phyloP scores from a whole-genome alignment of 176 grass and related monocot species.

The Otatea glauca region DNA sequence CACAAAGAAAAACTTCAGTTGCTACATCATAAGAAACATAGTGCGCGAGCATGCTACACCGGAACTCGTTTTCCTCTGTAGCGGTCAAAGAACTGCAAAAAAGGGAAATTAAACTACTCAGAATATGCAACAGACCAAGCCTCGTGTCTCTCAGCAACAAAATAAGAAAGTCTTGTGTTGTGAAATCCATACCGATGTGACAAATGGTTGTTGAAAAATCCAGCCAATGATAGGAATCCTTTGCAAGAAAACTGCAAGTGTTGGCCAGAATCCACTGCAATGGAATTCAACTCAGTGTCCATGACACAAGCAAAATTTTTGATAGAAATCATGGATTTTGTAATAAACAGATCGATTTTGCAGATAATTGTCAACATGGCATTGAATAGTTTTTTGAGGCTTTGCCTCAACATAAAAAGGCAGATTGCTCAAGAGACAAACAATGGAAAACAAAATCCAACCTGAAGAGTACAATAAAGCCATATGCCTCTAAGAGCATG shows the following conservation, averaged over 20 bases:
- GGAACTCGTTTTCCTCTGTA: slow-evolving; percentile 91
- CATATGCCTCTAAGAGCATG: slow-evolving; percentile 98
- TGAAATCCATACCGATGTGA: slow-evolving; percentile 72
- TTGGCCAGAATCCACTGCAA: slow-evolving; percentile 96
- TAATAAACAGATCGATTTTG: slow-evolving; percentile 12
- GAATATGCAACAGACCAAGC: neutral
- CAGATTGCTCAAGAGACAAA: neutral
- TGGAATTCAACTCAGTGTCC: slow-evolving; percentile 13
- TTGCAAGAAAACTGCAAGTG: slow-evolving; percentile 88
- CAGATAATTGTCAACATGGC: neutral
- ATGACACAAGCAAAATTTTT: slow-evolving; percentile 2
- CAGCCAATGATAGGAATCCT: slow-evolving; percentile 92
- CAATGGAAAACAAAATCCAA: slow-evolving; percentile 19
- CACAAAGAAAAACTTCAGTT: slow-evolving; percentile 7
- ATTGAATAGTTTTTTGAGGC: neutral
- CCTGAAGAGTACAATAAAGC: slow-evolving; percentile 97
- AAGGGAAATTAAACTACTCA: slow-evolving; percentile 32
- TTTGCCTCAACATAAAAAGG: slow-evolving; percentile 23
- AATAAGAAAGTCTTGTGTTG: neutral
- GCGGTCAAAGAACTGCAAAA: slow-evolving; percentile 76
- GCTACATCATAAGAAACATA: slow-evolving; percentile 28
- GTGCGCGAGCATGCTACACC: slow-evolving; percentile 41
- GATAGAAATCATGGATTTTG: slow-evolving; percentile 16
- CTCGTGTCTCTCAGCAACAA: slow-evolving; percentile 1
- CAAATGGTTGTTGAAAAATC: slow-evolving; percentile 91